A percentile compares a stretch with the other conserved stretches of the same genome.
phyloP scores from a whole-genome alignment of 1,139 yeast species.

The Pichiaceae sp. region DNA sequence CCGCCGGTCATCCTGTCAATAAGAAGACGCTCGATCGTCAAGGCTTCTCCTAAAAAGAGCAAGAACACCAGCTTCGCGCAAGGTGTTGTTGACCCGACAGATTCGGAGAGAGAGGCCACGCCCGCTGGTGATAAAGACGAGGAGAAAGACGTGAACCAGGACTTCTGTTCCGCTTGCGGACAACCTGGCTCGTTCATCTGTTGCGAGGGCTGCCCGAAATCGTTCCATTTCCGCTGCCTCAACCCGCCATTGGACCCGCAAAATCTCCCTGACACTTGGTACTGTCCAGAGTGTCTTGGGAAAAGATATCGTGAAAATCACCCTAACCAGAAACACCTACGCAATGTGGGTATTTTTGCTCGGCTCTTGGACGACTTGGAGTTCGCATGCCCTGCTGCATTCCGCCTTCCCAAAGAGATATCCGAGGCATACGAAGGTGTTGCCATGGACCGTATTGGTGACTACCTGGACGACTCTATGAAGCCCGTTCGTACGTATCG shows the following conservation, averaged over 20 bases:
- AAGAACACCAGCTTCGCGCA: constrained; percentile 1
- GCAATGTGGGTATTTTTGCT: constrained; percentile 46
- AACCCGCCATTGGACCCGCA: constrained; percentile 80
- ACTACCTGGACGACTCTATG: constrained; percentile 53
- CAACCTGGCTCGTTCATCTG: constrained; percentile 84
- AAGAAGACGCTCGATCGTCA: not conserved
- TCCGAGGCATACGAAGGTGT: constrained; percentile 70
- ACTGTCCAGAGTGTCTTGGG: constrained; percentile 63
- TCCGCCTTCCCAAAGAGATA: constrained; percentile 58
- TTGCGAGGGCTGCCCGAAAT: constrained; percentile 87
- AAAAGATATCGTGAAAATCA: constrained; percentile 19
- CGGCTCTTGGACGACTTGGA: constrained; percentile 52
- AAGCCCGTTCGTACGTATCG: constrained; percentile 41
- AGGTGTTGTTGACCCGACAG: not conserved
- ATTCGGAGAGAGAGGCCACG: not conserved
- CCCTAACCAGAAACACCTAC: constrained; percentile 7
- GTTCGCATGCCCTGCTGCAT: constrained; percentile 62
- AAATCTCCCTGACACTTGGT: constrained; percentile 83
- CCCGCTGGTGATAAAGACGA: constrained; percentile 5
- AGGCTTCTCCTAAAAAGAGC: not conserved
- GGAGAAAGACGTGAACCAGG: constrained; percentile 57
- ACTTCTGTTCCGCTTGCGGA: constrained; percentile 82
- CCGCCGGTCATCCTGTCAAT: not conserved
- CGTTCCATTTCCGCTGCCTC: constrained; percentile 86
- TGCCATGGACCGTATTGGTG: constrained; percentile 58